Conservation (phyloP, 495 filamentous ascomycete genomes). For the Neurospora sp. region DNA sequence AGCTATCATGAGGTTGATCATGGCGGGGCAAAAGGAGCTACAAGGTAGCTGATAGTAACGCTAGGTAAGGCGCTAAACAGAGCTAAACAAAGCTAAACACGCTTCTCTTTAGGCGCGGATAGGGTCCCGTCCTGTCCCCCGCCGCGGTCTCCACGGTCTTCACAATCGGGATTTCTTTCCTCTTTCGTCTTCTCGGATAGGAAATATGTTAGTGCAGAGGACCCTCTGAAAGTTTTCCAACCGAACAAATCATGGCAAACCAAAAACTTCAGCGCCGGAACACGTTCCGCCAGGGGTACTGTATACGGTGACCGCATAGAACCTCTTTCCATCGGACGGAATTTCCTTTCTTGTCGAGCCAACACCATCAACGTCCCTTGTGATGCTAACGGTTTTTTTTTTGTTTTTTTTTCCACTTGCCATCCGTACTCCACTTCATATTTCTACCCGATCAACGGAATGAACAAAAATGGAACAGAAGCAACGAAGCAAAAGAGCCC, state of each 20-base stretch:
- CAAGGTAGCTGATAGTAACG: not conserved
- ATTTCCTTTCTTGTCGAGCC: not conserved
- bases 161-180: not conserved
- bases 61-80: not conserved
- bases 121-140: not conserved
- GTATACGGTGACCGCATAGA: not conserved
- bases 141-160: not conserved
- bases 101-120: not conserved
- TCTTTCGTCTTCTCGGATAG: not conserved
- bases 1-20: not conserved
- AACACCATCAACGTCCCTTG: not conserved
- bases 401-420: not conserved
- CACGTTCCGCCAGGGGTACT: not conserved
- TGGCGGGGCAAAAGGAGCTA: not conserved
- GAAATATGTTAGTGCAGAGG: not conserved
- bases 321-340: not conserved
- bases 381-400: not conserved
- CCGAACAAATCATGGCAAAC: not conserved
- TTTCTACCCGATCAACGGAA: not conserved
- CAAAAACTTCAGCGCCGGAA: not conserved
- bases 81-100: not conserved
- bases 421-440: not conserved
- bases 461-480: not conserved
- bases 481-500: not conserved
- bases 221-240: not conserved